These are phyloP conservation scores for Phytopythium vexans DNA, from an alignment of 352 stramenopile species.

Conservation along the genomic window DNA sequence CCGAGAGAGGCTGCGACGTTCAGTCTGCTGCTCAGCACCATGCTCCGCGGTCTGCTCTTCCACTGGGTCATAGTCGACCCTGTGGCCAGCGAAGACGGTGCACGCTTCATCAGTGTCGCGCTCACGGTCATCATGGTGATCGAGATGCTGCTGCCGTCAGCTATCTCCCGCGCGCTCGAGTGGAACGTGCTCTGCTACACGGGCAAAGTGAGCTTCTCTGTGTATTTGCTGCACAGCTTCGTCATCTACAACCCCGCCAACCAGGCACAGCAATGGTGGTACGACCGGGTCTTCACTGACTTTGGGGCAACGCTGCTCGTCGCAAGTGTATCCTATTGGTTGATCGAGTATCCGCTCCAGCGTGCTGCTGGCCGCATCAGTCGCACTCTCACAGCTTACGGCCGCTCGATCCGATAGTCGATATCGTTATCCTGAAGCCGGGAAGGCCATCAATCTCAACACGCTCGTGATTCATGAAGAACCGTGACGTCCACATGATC, in stretches of 20 bases:
- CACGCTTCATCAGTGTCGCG: constrained; percentile 22
- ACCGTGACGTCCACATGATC: constrained; percentile 93
- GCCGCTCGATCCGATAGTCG: not conserved
- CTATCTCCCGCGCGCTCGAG: constrained; percentile 31
- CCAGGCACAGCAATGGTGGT: constrained; percentile 1
- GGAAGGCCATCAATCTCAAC: constrained; percentile 98
- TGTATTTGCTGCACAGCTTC: constrained; percentile 42
- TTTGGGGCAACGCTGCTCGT: constrained; percentile 28
- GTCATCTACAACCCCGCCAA: constrained; percentile 16
- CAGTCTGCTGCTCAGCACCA: constrained; percentile 23
- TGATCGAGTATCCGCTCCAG: constrained; percentile 45
- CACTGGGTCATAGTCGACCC: constrained; percentile 29
- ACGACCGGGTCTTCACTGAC: constrained; percentile 22
- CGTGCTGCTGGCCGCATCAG: constrained; percentile 24
- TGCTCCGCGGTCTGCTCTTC: constrained; percentile 26
- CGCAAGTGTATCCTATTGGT: constrained; percentile 29
- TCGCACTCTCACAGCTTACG: constrained; percentile 10
- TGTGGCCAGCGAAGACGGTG: constrained; percentile 8
- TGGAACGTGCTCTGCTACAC: constrained; percentile 30
- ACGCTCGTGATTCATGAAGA: constrained; percentile 90
- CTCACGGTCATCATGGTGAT: constrained; percentile 28
- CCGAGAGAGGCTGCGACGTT: constrained; percentile 14
- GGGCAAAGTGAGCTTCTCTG: constrained; percentile 45
- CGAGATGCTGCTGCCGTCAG: constrained; percentile 32
- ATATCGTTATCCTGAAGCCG: constrained; percentile 22